Conservation (phyloP, 1,139 yeast genomes). For the Protomyces arabidopsidicola region DNA sequence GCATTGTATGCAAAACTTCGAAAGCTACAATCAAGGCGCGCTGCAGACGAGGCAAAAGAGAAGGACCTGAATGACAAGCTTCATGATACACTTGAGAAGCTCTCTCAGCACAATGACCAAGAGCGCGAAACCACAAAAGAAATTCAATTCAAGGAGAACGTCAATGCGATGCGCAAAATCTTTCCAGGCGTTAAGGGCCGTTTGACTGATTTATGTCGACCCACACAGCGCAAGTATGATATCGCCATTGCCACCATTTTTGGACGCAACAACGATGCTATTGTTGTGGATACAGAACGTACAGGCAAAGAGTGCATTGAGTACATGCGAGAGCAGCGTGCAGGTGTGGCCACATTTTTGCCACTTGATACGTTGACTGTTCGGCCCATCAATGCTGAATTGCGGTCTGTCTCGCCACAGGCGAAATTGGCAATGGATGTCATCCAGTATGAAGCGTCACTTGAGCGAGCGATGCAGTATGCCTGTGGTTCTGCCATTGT, state of each 20-base stretch:
- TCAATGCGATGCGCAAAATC: slow-evolving; percentile 59
- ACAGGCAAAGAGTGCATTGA: slow-evolving; percentile 81
- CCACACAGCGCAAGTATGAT: slow-evolving; percentile 70
- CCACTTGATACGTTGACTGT: slow-evolving; percentile 79
- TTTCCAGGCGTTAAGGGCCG: slow-evolving; percentile 81
- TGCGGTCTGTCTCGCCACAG: slow-evolving; percentile 53
- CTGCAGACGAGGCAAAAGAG: slow-evolving; percentile 49
- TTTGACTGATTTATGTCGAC: slow-evolving; percentile 73
- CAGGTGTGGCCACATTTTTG: slow-evolving; percentile 80
- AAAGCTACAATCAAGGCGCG: slow-evolving; percentile 47
- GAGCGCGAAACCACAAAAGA: slow-evolving; percentile 73
- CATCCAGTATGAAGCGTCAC: slow-evolving; percentile 60
- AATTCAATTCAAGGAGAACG: slow-evolving; percentile 64
- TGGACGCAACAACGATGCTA: slow-evolving; percentile 75
- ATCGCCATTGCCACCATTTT: slow-evolving; percentile 71
- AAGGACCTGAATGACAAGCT: slow-evolving; percentile 58
- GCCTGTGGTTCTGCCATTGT: slow-evolving; percentile 76
- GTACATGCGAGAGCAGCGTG: slow-evolving; percentile 75
- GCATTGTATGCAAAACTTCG: slow-evolving; percentile 47
- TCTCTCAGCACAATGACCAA: slow-evolving; percentile 69
- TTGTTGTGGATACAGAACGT: slow-evolving; percentile 70
- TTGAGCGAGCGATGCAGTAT: slow-evolving; percentile 75
- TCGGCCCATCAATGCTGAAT: slow-evolving; percentile 51
- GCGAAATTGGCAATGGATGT: slow-evolving; percentile 65
- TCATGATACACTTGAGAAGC: slow-evolving; percentile 54